Percentiles rank a stretch among this genome's conserved stretches.
Conservation (phyloP, 257 asterid species). For the Jasminum sambac region DNA sequence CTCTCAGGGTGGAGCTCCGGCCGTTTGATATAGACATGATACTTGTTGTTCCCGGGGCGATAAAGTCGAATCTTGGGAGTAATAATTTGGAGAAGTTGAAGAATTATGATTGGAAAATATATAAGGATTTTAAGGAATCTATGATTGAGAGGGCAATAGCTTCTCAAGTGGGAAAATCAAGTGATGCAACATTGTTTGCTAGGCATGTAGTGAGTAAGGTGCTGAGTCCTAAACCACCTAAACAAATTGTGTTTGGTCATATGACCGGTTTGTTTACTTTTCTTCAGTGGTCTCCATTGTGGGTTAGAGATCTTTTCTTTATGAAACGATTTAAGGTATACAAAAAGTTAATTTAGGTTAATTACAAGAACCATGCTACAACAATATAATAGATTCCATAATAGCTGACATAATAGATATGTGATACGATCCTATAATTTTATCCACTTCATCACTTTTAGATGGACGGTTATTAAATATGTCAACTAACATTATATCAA, state of each 20-base stretch:
- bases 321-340: conserved; percentile 41
- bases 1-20: conserved; percentile 51
- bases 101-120: conserved; percentile 62
- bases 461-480: too few relatives aligned
- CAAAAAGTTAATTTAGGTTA: conserved; percentile 20
- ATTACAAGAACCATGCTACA: too few relatives aligned
- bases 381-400: too few relatives aligned
- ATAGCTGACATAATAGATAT: too few relatives aligned
- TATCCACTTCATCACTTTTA: too few relatives aligned
- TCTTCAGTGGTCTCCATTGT: conserved; percentile 61
- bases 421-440: too few relatives aligned
- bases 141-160: conserved; percentile 61
- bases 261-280: conserved; percentile 54
- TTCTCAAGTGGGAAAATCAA: conserved; percentile 66
- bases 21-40: conserved; percentile 56
- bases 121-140: conserved; percentile 44
- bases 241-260: conserved; percentile 55
- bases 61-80: conserved; percentile 54
- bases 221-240: conserved; percentile 52
- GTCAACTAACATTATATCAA: too few relatives aligned
- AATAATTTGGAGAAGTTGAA: conserved; percentile 34
- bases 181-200: conserved; percentile 55
- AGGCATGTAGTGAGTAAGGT: conserved; percentile 52
- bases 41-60: conserved; percentile 59
- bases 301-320: conserved; percentile 62